Base-by-base conservation (phyloP, 164 flowering plant species). In the Stephania japonica region DNA sequence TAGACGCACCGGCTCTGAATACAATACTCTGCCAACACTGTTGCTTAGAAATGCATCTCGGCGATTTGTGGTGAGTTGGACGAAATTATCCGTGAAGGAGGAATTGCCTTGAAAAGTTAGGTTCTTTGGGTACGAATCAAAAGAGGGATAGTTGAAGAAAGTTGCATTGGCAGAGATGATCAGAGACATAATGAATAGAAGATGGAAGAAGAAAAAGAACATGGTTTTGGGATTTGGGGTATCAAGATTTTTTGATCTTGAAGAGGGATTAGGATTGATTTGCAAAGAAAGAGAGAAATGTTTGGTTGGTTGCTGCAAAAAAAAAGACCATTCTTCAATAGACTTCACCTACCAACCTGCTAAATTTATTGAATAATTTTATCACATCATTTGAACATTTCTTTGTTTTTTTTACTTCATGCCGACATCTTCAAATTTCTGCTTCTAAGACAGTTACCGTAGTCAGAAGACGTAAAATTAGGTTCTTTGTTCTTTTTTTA, bases 231-330 rank as follows among this genome's bases (percentile, higher is more conserved):
- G 32, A 6, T 32, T 1, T 47, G 32, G 11, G 62, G 1, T 47
- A 21, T 24, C 27, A 50, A 70, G 7, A 25, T 23, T 24, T 64
- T 64, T 32, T 70, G 25, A 21, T n/a, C 8, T 26, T 56, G 16
- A 11, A 1, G 11, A 7, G 2, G 41, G 8, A 24, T 2, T 21
- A 16, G 18, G 18, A 10, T 14, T 25, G 70, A 67, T 42, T 75
- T 76, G 12, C 64, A 10, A 59, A 65, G 73, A 69, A 42, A 49
- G 77, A 71, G 65, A 76, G 67, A 49, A 49, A 24, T 69, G 49
- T 53, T 53, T 19, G 61, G 18, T 10, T 53, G 61, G 61, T 16
- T 13, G 18, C 23, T 16, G 63, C 50, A 44, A n/a, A 19, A 59
- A 24, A 44, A n/a, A 19, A 59, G 64, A 24, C 6, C 24, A 59